Evolutionary conservation across 805 yeast genomes (phyloP).

Genomic region (Saccharomyces paradoxus): DNA sequence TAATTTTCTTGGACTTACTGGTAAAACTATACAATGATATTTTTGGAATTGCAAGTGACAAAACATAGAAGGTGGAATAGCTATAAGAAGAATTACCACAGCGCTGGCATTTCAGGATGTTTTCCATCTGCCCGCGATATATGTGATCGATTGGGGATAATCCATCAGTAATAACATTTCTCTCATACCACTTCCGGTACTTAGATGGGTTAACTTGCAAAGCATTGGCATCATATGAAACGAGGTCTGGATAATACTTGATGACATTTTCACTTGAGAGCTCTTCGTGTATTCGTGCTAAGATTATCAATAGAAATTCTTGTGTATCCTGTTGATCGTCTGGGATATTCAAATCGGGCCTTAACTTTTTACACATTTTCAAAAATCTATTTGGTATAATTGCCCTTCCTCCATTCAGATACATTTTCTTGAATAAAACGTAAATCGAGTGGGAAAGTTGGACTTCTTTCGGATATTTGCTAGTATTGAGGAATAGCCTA

Average conservation of each 20-base stretch:
- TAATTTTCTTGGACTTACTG: slow-evolving; percentile 28
- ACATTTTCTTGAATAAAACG: slow-evolving; percentile 49
- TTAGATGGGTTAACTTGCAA: slow-evolving; percentile 34
- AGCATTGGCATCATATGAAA: slow-evolving; percentile 27
- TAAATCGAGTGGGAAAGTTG: slow-evolving; percentile 43
- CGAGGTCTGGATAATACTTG: slow-evolving; percentile 32
- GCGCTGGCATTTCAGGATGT: slow-evolving; percentile 50
- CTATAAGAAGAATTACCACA: slow-evolving; percentile 56
- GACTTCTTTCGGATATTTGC: slow-evolving; percentile 1
- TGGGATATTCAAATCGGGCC: slow-evolving; percentile 65
- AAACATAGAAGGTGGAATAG: slow-evolving; percentile 53
- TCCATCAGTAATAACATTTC: slow-evolving; percentile 46
- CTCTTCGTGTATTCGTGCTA: slow-evolving; percentile 66
- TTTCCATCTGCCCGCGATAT: slow-evolving; percentile 69
- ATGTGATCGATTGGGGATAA: slow-evolving; percentile 56
- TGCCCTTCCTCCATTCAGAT: slow-evolving; percentile 48
- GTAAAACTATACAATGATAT: slow-evolving; percentile 16
- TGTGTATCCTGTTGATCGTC: slow-evolving; percentile 77
- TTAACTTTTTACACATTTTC: slow-evolving; percentile 40
- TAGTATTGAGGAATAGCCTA: slow-evolving; percentile 35
- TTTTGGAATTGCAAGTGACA: slow-evolving; percentile 53
- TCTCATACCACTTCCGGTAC: slow-evolving; percentile 55
- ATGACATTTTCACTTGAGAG: slow-evolving; percentile 35
- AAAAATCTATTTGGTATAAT: slow-evolving; percentile 61
- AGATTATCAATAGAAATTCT: slow-evolving; percentile 57